Evolutionary conservation across 352 stramenopile genomes (phyloP), one percentile per base, ranked within the genome.

Genomic region (Phytopythium vexans): DNA sequence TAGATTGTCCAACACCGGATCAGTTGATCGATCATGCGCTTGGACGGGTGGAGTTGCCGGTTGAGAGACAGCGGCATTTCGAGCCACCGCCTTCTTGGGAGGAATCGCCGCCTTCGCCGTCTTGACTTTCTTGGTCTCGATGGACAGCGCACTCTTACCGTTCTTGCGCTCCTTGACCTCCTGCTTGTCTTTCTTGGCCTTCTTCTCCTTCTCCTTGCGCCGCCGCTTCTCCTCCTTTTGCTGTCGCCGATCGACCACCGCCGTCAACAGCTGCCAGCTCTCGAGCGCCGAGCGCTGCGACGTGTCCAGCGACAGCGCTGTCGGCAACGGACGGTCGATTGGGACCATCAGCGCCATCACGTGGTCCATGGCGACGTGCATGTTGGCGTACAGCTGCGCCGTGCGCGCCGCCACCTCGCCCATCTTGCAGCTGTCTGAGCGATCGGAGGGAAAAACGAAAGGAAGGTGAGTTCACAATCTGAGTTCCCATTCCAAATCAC

Each of bases 311-410:
- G 15, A n/a, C 37, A 66, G 34, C 7, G 50, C 36, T 9, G 50
- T 8, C 0, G 73, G 66, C 38, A 78, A 51, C 31, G 57, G 51
- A 12, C 64, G 46, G 36, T 48, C 63, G 3, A 62, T 27, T 42
- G 52, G 21, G 36, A 73, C 39, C 16, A 69, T 49, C 43, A 72
- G 63, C 33, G 64, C 61, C 52, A 67, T 34, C 33, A 84, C 66
- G 48, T 86, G 75, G 53, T 89, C 78, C 69, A 89, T 54, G 8
- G 64, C 62, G 41, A 74, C 34, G 52, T 78, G 62, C 49, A 87
- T 53, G 41, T 66, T 72, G 16, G 42, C 54, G 53, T 81, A 87
- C 7, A 78, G 41, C 15, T 75, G 59, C 41, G 60, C 27, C 38
- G 58, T 31, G 48, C 64, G 71, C 32, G 53, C 33, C 37, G 38